Evolutionary conservation across 805 yeast genomes (phyloP), one percentile per base, ranked within the genome.

Genomic region (Saturnispora kantuleensis): DNA sequence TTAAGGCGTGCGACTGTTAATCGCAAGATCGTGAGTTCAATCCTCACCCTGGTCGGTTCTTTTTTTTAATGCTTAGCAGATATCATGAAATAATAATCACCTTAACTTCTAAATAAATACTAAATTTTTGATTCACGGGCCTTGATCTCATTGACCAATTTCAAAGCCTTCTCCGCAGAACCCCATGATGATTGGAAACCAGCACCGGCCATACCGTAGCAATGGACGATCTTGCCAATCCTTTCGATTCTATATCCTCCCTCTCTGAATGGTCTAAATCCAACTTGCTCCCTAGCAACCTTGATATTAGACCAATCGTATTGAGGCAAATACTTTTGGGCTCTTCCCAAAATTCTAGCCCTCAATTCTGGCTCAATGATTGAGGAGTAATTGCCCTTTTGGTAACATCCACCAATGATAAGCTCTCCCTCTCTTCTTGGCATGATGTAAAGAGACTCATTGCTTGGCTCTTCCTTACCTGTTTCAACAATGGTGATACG

Each of bases 401-500:
- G 50, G 49, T 56, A 54, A 30, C 74, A 67, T 42, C 82, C 78
- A 26, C 84, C 75, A 41, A 78, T 62, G 21, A 80, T 67, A 11
- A 83, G 76, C 38, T 84, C 84, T n/a, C 87, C 86, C 60, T 81
- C 87, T 48, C 74, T 75, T 45, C 87, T 62, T n/a, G 87, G 87
- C 68, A 81, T 74, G 31, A 76, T 63, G 54, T 81, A 80, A 26
- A 79, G 61, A 40, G 64, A 55, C 51, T 81, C 87, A 41, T 63
- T 63, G 1, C 55, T 47, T 7, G 56, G 57, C 12, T 41, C 39
- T 16, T 52, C 48, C 4, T 63, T 58, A 11, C 88, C 1, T 51
- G 87, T 68, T n/a, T 95, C 84, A 7, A 97, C 97, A 36, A 84
- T 84, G 60, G 97, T 79, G 69, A 89, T 96, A 57, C 97, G 97